Base-by-base conservation (phyloP, 225 moss, liverwort and hornwort genomes). In the Lunularia cruciata region DNA sequence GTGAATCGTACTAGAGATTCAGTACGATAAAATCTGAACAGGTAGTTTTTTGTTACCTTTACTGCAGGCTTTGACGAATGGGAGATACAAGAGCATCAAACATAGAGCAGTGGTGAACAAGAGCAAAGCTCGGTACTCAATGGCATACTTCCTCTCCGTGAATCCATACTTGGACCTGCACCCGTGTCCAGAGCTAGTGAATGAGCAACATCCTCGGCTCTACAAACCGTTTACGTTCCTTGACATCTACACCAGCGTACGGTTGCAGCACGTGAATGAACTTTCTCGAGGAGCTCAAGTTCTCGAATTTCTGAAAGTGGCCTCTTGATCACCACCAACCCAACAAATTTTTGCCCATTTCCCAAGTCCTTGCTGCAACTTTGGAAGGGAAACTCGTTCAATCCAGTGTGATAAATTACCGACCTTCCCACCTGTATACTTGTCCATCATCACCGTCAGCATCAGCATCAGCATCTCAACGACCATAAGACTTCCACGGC, bases 71-170 rank as follows among this genome's bases (percentile, higher is more conserved):
- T 34, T 88, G 76, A 88, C 86, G 61, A 88, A 88, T 45, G 79
- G 77, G 13, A 57, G 71, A 64, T 88, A 86, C 71, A 86, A 81
- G 72, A 86, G 88, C 57, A 84, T 86, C 62, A 47, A 81, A 56
- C 88, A 88, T 69, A 57, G 88, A 51, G 86, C 81, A 18, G 79
- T 80, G 11, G 88, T 88, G 76, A 86, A 88, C 66, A 73, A 79
- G 22, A 73, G 65, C 26, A 77, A 77, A 47, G 75, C 75, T 47
- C 84, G 88, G 6, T 55, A 86, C 37, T 88, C 88, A 4, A 68
- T 88, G 43, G 86, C 84, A 9, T 86, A 81, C 39, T 86, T 88
- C 15, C 47, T 88, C 37, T 83, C 84, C 35, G 80, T 84, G 0
- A 79, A 82, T 6, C 65, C 84, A 56, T 76, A 69, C n/a, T 67